Evolutionary conservation across 1,284 basidiomycete genomes (phyloP).

Genomic region (Fomitopsis pinicola): DNA sequence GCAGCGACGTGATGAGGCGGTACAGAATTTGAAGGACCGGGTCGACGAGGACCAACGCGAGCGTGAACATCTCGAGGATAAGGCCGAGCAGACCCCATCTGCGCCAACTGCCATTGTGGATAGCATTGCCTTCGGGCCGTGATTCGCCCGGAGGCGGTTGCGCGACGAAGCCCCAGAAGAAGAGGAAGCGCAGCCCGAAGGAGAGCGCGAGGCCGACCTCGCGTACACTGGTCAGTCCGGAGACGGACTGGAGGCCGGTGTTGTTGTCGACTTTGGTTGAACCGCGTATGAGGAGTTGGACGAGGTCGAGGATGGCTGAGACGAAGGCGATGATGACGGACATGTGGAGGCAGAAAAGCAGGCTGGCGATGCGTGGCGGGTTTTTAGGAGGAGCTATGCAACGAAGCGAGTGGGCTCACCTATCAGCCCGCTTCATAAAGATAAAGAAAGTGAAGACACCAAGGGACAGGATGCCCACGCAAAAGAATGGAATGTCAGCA

Average conservation of each 20-base stretch:
- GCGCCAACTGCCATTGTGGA: constrained; percentile 59
- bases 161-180: constrained; percentile 64
- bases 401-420: constrained; percentile 38
- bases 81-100: constrained; percentile 56
- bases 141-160: constrained; percentile 47
- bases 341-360: constrained; percentile 48
- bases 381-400: not conserved
- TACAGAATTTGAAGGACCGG: constrained; percentile 60
- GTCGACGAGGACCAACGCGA: constrained; percentile 41
- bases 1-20: constrained; percentile 44
- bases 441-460: constrained; percentile 62
- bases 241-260: constrained; percentile 27
- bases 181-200: constrained; percentile 55
- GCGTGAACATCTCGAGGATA: constrained; percentile 45
- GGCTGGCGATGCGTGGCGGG: constrained; percentile 29
- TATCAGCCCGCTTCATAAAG: constrained; percentile 48
- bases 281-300: constrained; percentile 46
- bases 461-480: constrained; percentile 61
- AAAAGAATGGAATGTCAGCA: constrained; percentile 64
- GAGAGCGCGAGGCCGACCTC: constrained; percentile 59
- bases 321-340: constrained; percentile 57
- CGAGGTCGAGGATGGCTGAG: constrained; percentile 63
- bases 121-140: constrained; percentile 13
- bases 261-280: constrained; percentile 21
- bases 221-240: constrained; percentile 45